Conservation (phyloP, 2,329 filamentous ascomycete species). For the Coleophoma cylindrospora region DNA sequence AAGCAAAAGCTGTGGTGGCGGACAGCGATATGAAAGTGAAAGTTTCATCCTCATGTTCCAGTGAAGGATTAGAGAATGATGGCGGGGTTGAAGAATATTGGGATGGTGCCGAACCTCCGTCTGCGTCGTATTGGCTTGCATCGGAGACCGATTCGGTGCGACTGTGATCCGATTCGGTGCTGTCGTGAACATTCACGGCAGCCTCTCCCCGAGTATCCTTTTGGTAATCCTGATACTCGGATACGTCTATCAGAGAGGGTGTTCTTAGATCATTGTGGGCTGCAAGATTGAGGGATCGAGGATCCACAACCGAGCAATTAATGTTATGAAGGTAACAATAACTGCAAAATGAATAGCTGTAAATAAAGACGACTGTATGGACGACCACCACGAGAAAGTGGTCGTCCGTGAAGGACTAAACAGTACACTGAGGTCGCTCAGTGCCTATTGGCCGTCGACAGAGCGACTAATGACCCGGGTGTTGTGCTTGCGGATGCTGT, state of each 20-base stretch:
- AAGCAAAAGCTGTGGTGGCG: not conserved
- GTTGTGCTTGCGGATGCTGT: too few species aligned
- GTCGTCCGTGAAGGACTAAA: not conserved
- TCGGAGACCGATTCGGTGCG: slow-evolving; percentile 12
- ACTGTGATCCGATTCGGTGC: slow-evolving; percentile 9
- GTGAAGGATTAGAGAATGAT: slow-evolving; percentile 5
- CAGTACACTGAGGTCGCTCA: too few species aligned
- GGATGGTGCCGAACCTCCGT: slow-evolving; percentile 6
- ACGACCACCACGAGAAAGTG: not conserved
- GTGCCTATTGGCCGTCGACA: too few species aligned
- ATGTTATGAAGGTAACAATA: not conserved
- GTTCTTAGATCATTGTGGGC: not conserved
- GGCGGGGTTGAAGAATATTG: not conserved
- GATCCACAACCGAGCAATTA: not conserved
- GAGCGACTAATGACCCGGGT: too few species aligned
- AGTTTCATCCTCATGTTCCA: slow-evolving; percentile 6
- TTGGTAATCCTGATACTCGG: not conserved
- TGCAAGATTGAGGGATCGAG: not conserved
- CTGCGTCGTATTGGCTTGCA: slow-evolving; percentile 13
- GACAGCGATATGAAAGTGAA: not conserved
- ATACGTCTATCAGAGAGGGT: not conserved
- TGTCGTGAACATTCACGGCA: slow-evolving; percentile 12
- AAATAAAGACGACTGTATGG: not conserved
- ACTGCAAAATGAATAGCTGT: not conserved
- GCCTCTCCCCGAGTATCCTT: slow-evolving; percentile 10